Evolutionary conservation across 2,329 filamentous ascomycete genomes (phyloP).

Genomic region (Phyllosticta paracitricarpa): DNA sequence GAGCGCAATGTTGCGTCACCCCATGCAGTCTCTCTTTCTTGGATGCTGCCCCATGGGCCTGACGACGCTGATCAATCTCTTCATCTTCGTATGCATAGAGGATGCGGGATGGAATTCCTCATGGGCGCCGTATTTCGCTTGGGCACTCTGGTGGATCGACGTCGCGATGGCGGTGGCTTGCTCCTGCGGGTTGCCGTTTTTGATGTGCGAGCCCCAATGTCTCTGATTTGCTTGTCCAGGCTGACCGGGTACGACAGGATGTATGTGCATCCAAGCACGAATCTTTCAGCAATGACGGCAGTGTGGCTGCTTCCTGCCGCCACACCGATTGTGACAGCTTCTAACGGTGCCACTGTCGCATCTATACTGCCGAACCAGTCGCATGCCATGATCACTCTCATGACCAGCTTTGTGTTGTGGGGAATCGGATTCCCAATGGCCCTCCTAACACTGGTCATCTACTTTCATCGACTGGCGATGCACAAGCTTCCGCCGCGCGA

Average conservation of each 20-base stretch:
- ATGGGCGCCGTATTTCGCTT: conserved; percentile 45
- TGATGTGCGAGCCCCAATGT: conserved; percentile 35
- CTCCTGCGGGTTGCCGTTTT: conserved; percentile 47
- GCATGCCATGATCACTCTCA: conserved; percentile 51
- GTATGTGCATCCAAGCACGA: conserved; percentile 14
- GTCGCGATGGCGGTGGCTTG: conserved; percentile 32
- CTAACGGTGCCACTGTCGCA: conserved; percentile 54
- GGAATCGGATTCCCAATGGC: conserved; percentile 53
- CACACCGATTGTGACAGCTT: conserved; percentile 54
- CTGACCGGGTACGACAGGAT: neutral
- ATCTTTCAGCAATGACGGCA: conserved; percentile 50
- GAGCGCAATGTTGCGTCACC: conserved; percentile 55
- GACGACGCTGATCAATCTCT: conserved; percentile 58
- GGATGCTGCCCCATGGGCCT: conserved; percentile 60
- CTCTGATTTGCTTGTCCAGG: too few relatives aligned
- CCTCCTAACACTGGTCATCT: conserved; percentile 54
- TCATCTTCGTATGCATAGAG: conserved; percentile 46
- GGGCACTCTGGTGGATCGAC: conserved; percentile 43
- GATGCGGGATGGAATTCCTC: conserved; percentile 23
- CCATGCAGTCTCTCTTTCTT: conserved; percentile 57
- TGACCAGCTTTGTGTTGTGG: conserved; percentile 60
- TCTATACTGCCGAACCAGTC: conserved; percentile 45
- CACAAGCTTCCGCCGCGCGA: conserved; percentile 57
- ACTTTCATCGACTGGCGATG: conserved; percentile 58
- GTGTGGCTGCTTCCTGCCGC: conserved; percentile 58